Conservation (phyloP, 805 yeast genomes). For the Isabelozyma gotoi region DNA sequence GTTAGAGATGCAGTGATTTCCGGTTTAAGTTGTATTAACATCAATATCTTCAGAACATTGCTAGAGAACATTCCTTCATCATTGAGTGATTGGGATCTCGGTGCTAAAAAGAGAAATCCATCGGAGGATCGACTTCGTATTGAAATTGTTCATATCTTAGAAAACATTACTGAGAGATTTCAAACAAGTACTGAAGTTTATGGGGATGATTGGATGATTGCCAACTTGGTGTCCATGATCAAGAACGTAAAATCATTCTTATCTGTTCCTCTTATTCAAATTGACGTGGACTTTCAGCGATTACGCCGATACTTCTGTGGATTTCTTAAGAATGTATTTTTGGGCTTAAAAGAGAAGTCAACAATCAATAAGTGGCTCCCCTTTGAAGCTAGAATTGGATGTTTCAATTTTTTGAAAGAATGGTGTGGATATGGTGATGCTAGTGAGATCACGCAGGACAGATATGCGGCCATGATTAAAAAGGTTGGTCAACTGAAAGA, state of each 20-base stretch:
- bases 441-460: conserved; percentile 56
- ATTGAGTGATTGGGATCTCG: conserved; percentile 47
- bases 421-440: conserved; percentile 93
- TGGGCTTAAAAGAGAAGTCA: conserved; percentile 47
- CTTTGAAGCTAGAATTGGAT: conserved; percentile 79
- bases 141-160: conserved; percentile 76
- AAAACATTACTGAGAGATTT: conserved; percentile 65
- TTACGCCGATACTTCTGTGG: conserved; percentile 83
- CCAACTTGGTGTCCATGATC: conserved; percentile 59
- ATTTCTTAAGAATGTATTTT: conserved; percentile 71
- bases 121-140: conserved; percentile 55
- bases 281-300: conserved; percentile 68
- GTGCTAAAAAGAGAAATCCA: conserved; percentile 27
- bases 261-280: conserved; percentile 56
- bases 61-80: conserved; percentile 71
- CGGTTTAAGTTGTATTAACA: conserved; percentile 86
- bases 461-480: conserved; percentile 60
- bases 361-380: conserved; percentile 61
- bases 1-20: conserved; percentile 85
- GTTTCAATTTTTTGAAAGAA: conserved; percentile 79
- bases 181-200: conserved; percentile 46
- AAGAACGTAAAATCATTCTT: conserved; percentile 62
- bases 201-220: conserved; percentile 67
- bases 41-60: conserved; percentile 81
- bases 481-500: conserved; percentile 38